These are phyloP conservation scores for Mollisia scopiformis DNA, from an alignment of 2,329 filamentous ascomycete genomes.

Conservation along the genomic window DNA sequence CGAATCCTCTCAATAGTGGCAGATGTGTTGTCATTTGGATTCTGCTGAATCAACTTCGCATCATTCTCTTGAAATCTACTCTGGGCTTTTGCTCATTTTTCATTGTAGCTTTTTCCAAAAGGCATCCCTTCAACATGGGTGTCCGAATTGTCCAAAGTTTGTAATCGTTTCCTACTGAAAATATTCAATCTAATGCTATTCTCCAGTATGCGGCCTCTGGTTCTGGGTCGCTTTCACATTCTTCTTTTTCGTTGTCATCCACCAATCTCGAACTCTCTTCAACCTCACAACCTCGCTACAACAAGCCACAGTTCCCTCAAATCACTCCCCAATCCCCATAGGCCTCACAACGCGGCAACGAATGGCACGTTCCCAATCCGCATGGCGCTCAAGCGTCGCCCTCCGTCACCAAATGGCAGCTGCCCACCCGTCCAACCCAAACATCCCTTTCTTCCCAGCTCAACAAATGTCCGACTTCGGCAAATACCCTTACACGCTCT, in stretches of 20 bases:
- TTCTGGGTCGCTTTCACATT: conserved; percentile 32
- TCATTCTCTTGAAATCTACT: too few relatives aligned
- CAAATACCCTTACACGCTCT: conserved; percentile 40
- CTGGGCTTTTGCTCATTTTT: too few relatives aligned
- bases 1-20: too few relatives aligned
- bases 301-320: neutral
- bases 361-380: conserved; percentile 28
- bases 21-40: neutral
- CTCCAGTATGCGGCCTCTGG: conserved; percentile 31
- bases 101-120: too few relatives aligned
- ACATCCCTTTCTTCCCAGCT: conserved; percentile 31
- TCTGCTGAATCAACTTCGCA: neutral
- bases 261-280: conserved; percentile 19
- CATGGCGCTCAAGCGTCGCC: conserved; percentile 28
- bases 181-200: neutral
- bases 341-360: conserved; percentile 26
- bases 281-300: neutral
- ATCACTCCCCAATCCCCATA: neutral
- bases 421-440: conserved; percentile 23
- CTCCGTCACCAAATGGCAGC: conserved; percentile 29
- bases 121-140: conserved; percentile 26
- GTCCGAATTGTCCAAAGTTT: conserved; percentile 29
- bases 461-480: conserved; percentile 24
- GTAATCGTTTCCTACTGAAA: neutral
- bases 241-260: conserved; percentile 28